Base-by-base conservation (phyloP, 2,329 filamentous ascomycete species). In the Pleoardoris graminearum region DNA sequence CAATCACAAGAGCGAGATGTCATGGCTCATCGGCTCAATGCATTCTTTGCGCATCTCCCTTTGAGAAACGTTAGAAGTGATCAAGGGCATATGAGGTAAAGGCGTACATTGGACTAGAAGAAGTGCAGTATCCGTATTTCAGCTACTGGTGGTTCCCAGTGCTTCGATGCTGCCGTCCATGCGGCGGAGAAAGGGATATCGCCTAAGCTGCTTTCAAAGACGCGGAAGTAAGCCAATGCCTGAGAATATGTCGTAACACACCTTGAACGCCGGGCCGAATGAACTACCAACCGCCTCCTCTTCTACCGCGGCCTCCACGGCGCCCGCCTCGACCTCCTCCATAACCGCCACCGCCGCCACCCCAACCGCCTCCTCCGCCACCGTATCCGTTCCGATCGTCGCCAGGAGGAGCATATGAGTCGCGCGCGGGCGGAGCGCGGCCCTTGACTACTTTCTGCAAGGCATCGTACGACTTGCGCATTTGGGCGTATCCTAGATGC, bases 401-500 rank as follows among this genome's bases (percentile, higher is more conserved):
- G 48, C 55, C 53, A 7, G 59, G 49, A 19, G 57, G 48, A 36
- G 58, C 43, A 47, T 66, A 65, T 7, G 53, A 51, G 53, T 72
- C 65, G 62, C 84, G 80, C 17, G 79, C 76, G 16, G 84, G 85
- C 35, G 85, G 83, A 42, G 81, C 79, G 23, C 89, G 80, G 1
- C 87, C 87, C 69, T 91, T 89, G 75, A 96, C 81, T 70, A 97
- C 91, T 75, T 91, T 91, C 46, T 88, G 88, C 57, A 99, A 85
- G n/a, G 83, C 79, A 50, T 96, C 91, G 67, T 85, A 91, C 3
- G 91, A 94, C 80, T 94, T 96, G 65, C 94, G 85, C 94, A 99
- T 99, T 76, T 96, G 90, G 14, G 94, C 94, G 72, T 97, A 99
- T 0, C 94, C 94, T 51, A 99, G 78, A 70, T 99, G 94, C 94